Percentiles rank a stretch among this genome's conserved stretches.
These are phyloP conservation scores for Multifurca ochricompacta DNA, from an alignment of 768 basidiomycete species.

Conservation along the genomic window DNA sequence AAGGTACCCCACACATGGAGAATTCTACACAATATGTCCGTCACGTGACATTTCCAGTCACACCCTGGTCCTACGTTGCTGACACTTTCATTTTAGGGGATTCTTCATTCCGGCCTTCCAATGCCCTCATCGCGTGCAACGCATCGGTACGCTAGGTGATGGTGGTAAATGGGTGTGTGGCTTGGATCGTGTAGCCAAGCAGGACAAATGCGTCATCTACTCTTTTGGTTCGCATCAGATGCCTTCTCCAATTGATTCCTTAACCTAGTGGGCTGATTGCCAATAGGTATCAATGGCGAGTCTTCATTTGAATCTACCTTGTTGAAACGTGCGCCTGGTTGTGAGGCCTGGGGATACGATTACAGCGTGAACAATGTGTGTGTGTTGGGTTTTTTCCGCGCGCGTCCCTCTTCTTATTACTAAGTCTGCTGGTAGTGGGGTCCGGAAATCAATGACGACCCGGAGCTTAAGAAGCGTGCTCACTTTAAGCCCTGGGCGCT, in stretches of 20 bases:
- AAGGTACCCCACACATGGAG: not conserved
- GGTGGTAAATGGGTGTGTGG: slow-evolving; percentile 52
- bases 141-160: slow-evolving; percentile 43
- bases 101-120: slow-evolving; percentile 45
- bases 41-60: not conserved
- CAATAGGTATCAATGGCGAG: slow-evolving; percentile 38
- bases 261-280: not conserved
- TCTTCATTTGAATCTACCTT: slow-evolving; percentile 45
- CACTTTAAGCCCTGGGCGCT: slow-evolving; percentile 36
- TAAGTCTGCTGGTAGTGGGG: slow-evolving; percentile 28
- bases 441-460: slow-evolving; percentile 33
- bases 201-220: slow-evolving; percentile 42
- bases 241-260: not conserved
- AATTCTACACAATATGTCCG: slow-evolving; percentile 6
- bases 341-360: slow-evolving; percentile 36
- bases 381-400: too few relatives aligned
- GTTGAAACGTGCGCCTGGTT: slow-evolving; percentile 33
- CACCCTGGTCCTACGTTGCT: not conserved
- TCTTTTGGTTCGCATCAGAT: slow-evolving; percentile 41
- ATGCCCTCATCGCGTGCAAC: slow-evolving; percentile 43
- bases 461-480: slow-evolving; percentile 29
- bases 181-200: slow-evolving; percentile 36
- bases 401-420: not conserved
- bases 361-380: slow-evolving; percentile 31
- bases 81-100: slow-evolving; percentile 30